Evolutionary conservation across 164 flowering plant species (phyloP).

Genomic region (Warburgia ugandensis): DNA sequence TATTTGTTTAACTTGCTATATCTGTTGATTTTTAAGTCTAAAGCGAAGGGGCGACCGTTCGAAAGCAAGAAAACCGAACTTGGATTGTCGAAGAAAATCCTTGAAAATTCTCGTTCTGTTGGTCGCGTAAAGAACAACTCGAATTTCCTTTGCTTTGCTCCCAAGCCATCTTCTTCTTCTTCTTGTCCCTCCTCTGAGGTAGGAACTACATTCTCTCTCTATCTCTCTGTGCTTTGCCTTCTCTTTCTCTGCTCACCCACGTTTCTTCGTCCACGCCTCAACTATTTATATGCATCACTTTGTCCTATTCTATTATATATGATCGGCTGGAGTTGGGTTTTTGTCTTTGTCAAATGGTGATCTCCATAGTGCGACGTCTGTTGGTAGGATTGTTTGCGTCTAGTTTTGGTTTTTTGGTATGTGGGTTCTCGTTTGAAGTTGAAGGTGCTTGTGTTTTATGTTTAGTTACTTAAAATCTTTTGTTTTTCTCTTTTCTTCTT

Average conservation of each 20-base stretch:
- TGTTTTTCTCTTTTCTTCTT: too few relatives aligned
- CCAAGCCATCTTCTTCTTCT: conserved; percentile 5
- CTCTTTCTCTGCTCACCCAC: neutral
- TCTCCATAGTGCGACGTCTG: too few relatives aligned
- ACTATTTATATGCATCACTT: too few relatives aligned
- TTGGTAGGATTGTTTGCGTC: neutral
- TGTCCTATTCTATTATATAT: too few relatives aligned
- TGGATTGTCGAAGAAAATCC: neutral
- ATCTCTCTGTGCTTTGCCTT: neutral
- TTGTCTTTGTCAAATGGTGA: too few relatives aligned
- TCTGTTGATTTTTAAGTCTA: too few relatives aligned
- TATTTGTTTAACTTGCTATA: too few relatives aligned
- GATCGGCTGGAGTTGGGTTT: too few relatives aligned
- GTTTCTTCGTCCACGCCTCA: too few relatives aligned
- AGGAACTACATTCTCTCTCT: neutral
- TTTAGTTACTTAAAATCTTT: too few relatives aligned
- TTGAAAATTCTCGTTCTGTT: neutral
- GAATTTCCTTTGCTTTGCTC: conserved; percentile 5
- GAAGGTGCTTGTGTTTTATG: too few relatives aligned
- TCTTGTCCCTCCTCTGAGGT: neutral
- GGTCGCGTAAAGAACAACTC: neutral
- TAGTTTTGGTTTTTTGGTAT: neutral
- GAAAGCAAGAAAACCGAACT: neutral
- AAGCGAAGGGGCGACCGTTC: conserved; percentile 2
- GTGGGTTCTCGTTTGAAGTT: too few relatives aligned